Evolutionary conservation across 345 rosid species (phyloP).

Genomic region (Physaria fendleri): DNA sequence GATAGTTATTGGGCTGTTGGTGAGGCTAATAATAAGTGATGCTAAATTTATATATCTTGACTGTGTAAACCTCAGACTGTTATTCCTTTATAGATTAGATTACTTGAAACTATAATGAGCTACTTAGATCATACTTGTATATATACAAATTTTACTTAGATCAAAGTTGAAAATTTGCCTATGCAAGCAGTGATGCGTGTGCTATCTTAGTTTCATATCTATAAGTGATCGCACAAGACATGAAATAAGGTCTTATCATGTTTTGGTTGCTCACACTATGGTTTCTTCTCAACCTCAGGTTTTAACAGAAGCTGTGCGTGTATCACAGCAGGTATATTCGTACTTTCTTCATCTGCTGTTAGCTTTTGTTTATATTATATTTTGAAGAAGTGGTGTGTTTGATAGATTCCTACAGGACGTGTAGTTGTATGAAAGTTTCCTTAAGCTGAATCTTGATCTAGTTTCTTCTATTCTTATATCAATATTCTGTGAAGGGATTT

Average conservation of each 20-base stretch:
- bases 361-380: slow-evolving; percentile 1
- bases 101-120: not conserved
- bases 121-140: not conserved
- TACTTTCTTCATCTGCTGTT: not conserved
- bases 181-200: not conserved
- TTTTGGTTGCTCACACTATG: slow-evolving; percentile 14
- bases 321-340: slow-evolving; percentile 66
- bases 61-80: not conserved
- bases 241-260: not conserved
- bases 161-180: not conserved
- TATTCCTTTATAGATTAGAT: not conserved
- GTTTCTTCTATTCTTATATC: not conserved
- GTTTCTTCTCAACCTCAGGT: slow-evolving; percentile 47
- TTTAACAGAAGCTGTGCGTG: slow-evolving; percentile 85
- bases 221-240: not conserved
- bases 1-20: slow-evolving; percentile 5
- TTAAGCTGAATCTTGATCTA: slow-evolving; percentile 5
- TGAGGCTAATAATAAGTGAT: slow-evolving; percentile 12
- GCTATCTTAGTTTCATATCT: slow-evolving; percentile 1
- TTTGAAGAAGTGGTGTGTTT: slow-evolving; percentile 9
- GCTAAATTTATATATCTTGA: slow-evolving; percentile 3
- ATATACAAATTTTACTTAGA: not conserved
- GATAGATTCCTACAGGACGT: not conserved
- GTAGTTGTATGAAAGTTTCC: slow-evolving; percentile 9
- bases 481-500: not conserved